A percentile compares a stretch with the other conserved stretches of the same genome.
Evolutionary conservation across 1,284 basidiomycete genomes (phyloP).

Genomic region (Erythrobasidium hasegawianum): DNA sequence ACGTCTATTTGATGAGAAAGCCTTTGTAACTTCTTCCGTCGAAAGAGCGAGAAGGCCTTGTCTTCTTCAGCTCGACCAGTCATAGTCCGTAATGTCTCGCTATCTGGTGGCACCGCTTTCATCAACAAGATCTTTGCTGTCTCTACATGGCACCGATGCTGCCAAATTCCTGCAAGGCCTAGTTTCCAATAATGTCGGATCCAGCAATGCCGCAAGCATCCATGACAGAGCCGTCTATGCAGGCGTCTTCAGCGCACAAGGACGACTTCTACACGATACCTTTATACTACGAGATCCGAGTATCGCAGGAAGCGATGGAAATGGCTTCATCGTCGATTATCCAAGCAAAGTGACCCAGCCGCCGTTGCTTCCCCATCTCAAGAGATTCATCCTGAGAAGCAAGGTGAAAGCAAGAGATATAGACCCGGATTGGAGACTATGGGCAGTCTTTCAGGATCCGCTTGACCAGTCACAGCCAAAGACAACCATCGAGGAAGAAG

Average conservation of each 20-base stretch:
- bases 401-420: conserved; percentile 61
- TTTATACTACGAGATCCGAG: conserved; percentile 67
- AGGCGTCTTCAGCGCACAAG: conserved; percentile 85
- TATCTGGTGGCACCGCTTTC: conserved; percentile 25
- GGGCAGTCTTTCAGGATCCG: conserved; percentile 29
- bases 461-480: background rate
- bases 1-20: too few species aligned
- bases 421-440: conserved; percentile 24
- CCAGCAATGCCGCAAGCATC: conserved; percentile 43
- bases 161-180: conserved; percentile 84
- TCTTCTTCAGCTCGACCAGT: too few species aligned
- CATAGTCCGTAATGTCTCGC: too few species aligned
- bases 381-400: conserved; percentile 80
- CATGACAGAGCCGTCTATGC: conserved; percentile 64
- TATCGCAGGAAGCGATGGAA: background rate
- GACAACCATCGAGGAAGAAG: background rate
- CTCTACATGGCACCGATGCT: conserved; percentile 76
- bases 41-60: too few species aligned
- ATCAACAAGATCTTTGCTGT: conserved; percentile 55
- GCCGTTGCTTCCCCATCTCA: conserved; percentile 63
- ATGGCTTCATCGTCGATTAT: conserved; percentile 68
- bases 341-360: conserved; percentile 54
- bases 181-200: conserved; percentile 60
- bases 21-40: too few species aligned
- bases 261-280: conserved; percentile 80